Percentiles rank a stretch among this genome's conserved stretches.
Conservation (phyloP, 805 yeast species). For the Barnettozyma botsteinii region DNA sequence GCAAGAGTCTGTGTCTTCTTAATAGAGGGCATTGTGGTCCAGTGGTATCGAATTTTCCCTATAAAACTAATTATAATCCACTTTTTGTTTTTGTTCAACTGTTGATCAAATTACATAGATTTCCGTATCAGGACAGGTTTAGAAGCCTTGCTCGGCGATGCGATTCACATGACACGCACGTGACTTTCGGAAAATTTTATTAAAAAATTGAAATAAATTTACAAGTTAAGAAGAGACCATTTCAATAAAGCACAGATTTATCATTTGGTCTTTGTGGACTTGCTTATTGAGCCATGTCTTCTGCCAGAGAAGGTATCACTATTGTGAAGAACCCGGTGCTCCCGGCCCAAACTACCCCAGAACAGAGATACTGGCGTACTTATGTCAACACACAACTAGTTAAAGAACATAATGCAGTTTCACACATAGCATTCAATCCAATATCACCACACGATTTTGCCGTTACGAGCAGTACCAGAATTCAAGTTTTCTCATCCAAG, state of each 20-base stretch:
- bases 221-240: too few species aligned
- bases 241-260: background rate
- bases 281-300: slow-evolving; percentile 53
- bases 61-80: too few species aligned
- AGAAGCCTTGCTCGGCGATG: too few species aligned
- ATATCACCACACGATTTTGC: slow-evolving; percentile 86
- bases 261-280: background rate
- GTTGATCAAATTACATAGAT: too few species aligned
- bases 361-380: slow-evolving; percentile 90
- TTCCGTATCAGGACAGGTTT: too few species aligned
- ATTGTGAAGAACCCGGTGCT: slow-evolving; percentile 67
- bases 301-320: slow-evolving; percentile 57
- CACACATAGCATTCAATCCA: slow-evolving; percentile 85
- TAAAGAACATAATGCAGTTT: slow-evolving; percentile 89
- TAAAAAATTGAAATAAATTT: too few species aligned
- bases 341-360: slow-evolving; percentile 84
- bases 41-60: too few species aligned
- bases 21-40: slow-evolving; percentile 19
- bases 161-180: too few species aligned
- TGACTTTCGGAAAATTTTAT: background rate
- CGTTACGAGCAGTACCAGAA: slow-evolving; percentile 83
- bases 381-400: slow-evolving; percentile 81
- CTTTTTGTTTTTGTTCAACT: too few species aligned
- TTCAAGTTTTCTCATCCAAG: slow-evolving; percentile 89
- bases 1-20: slow-evolving; percentile 41